Percentiles rank a stretch among this genome's conserved stretches.
phyloP scores from a whole-genome alignment of 257 asterid genomes.

The Solanum peruvianum region DNA sequence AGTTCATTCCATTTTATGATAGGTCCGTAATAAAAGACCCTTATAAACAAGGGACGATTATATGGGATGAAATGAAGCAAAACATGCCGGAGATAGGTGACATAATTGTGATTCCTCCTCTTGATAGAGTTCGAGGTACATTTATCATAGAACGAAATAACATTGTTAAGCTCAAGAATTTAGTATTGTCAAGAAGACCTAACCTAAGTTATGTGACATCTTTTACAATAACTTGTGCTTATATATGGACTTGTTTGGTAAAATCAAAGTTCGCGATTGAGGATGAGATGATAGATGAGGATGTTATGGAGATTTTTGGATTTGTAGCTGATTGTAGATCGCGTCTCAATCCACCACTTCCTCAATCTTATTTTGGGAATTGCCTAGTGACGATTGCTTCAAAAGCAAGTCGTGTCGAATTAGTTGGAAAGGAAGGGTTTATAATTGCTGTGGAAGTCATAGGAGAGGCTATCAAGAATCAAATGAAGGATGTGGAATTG shows the following conservation, averaged over 20 bases:
- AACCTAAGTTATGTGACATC: neutral
- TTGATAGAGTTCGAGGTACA: constrained; percentile 6
- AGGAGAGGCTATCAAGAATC: neutral
- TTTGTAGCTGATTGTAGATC: neutral
- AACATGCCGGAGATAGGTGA: neutral
- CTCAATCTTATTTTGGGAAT: constrained; percentile 33
- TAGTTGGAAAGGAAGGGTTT: neutral
- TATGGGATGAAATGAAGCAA: constrained; percentile 1
- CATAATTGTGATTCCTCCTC: neutral
- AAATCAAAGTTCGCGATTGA: neutral
- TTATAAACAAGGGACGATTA: neutral
- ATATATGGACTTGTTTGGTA: neutral
- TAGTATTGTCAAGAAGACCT: constrained; percentile 7
- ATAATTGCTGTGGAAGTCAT: neutral
- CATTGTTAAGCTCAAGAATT: constrained; percentile 6
- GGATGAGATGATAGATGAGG: neutral
- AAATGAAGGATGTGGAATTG: constrained; percentile 4
- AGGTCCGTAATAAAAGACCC: neutral
- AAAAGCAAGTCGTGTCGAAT: neutral
- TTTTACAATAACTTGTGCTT: neutral
- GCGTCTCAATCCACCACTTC: neutral
- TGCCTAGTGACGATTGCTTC: constrained; percentile 16
- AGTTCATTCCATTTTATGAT: neutral
- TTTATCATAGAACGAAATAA: neutral
- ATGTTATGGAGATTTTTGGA: neutral